phyloP scores from a whole-genome alignment of 2,329 filamentous ascomycete genomes.

The Taxawa tesnikishii region DNA sequence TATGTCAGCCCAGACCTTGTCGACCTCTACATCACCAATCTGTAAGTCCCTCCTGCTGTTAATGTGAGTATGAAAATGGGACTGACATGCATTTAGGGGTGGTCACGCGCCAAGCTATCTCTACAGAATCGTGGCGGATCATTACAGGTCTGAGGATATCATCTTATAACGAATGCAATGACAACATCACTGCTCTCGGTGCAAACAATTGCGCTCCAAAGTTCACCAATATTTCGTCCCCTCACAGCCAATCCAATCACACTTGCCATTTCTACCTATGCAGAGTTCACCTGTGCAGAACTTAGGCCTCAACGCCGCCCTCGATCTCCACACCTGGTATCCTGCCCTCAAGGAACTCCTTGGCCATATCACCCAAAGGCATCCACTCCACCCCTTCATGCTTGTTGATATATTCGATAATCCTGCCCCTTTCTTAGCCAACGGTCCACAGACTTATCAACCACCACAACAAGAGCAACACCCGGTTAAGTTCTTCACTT shows the following conservation, averaged over 20 bases:
- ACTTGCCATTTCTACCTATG: no score
- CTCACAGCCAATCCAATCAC: no score
- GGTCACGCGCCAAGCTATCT: conserved; percentile 59
- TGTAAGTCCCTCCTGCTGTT: conserved; percentile 41
- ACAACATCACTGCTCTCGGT: no score
- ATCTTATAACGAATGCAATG: conserved; percentile 34
- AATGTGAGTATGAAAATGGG: conserved; percentile 4
- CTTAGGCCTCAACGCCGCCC: conserved; percentile 14
- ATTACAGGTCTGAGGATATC: conserved; percentile 63
- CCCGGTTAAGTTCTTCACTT: not conserved
- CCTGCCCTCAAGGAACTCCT: conserved; percentile 22
- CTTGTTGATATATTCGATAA: conserved; percentile 33
- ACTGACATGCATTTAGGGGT: conserved; percentile 33
- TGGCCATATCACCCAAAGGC: conserved; percentile 22
- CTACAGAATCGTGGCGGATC: conserved; percentile 61
- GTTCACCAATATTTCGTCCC: no score
- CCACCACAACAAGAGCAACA: not conserved
- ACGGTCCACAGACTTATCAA: not conserved
- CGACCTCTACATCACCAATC: conserved; percentile 75
- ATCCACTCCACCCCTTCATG: conserved; percentile 34
- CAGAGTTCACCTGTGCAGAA: no score
- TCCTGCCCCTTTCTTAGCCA: conserved; percentile 2
- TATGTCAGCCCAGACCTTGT: conserved; percentile 67
- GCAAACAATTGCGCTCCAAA: no score
- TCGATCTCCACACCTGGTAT: conserved; percentile 21